Conservation (phyloP, 129 eudicot genomes). For the Sambucus nigra region DNA sequence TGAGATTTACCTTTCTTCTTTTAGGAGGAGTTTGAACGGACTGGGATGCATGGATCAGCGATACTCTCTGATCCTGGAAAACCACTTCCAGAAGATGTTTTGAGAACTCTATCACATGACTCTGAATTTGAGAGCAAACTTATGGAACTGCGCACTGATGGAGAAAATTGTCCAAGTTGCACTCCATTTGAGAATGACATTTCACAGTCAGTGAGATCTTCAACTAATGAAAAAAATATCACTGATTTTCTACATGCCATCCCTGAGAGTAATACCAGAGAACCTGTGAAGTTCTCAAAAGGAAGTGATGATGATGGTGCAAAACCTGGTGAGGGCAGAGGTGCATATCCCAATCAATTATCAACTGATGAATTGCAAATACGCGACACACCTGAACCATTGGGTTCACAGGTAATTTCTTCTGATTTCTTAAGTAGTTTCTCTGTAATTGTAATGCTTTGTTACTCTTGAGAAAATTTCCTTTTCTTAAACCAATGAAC, state of each 20-base stretch:
- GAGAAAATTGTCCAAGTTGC: constrained; percentile 22
- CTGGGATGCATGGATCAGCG: constrained; percentile 53
- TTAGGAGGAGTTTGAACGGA: constrained; percentile 68
- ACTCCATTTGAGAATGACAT: constrained; percentile 17
- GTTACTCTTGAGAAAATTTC: neutral
- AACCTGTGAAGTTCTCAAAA: constrained; percentile 19
- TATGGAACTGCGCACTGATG: constrained; percentile 31
- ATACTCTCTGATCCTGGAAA: constrained; percentile 49
- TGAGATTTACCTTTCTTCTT: constrained; percentile 16
- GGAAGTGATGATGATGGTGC: constrained; percentile 11
- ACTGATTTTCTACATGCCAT: constrained; percentile 18
- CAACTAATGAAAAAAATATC: constrained; percentile 21
- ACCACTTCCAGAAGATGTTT: constrained; percentile 55
- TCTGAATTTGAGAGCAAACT: constrained; percentile 37
- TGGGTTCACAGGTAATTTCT: constrained; percentile 34
- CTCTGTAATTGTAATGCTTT: too few relatives aligned
- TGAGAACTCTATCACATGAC: constrained; percentile 41
- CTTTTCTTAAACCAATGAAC: neutral
- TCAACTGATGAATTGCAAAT: constrained; percentile 15
- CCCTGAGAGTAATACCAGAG: constrained; percentile 1
- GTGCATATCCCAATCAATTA: constrained; percentile 11
- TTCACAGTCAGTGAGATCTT: constrained; percentile 21
- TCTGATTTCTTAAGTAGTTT: neutral
- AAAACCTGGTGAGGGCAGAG: constrained; percentile 12
- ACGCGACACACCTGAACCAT: constrained; percentile 11